Percentiles rank a stretch among this genome's conserved stretches.
These are phyloP conservation scores for Strombidium stylifer DNA, from an alignment of 73 alveolate genomes.

Conservation along the genomic window DNA sequence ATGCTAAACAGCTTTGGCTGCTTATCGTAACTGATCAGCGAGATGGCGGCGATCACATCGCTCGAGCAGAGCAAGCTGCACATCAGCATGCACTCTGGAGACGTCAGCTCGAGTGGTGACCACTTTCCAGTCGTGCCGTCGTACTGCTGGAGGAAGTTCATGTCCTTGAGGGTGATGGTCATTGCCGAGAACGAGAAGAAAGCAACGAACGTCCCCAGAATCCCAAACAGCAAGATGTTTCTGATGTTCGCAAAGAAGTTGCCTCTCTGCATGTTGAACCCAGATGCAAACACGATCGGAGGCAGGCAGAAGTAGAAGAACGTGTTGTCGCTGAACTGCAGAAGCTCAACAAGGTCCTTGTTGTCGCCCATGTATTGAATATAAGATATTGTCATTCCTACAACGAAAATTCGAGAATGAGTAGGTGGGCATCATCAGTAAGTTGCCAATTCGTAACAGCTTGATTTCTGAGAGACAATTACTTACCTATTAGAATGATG, in stretches of 20 bases:
- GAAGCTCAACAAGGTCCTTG: no score
- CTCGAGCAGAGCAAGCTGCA: slow-evolving; percentile 90
- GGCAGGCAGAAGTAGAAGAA: slow-evolving; percentile 87
- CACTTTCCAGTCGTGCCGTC: slow-evolving; percentile 7
- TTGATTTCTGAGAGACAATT: no score
- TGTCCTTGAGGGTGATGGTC: slow-evolving; percentile 61
- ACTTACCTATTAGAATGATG: slow-evolving; percentile 14
- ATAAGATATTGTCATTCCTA: neutral
- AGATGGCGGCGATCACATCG: slow-evolving; percentile 92
- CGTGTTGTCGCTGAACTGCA: slow-evolving; percentile 47
- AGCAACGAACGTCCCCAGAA: slow-evolving; percentile 90
- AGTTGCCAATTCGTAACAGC: no score
- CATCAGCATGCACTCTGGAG: slow-evolving; percentile 69
- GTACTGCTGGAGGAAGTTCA: slow-evolving; percentile 43
- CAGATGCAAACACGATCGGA: slow-evolving; percentile 86
- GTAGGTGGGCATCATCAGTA: slow-evolving; percentile 8
- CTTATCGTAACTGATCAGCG: slow-evolving; percentile 81
- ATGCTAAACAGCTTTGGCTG: slow-evolving; percentile 88
- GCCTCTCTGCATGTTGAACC: slow-evolving; percentile 84
- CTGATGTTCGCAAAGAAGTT: slow-evolving; percentile 91
- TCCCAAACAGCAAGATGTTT: slow-evolving; percentile 90
- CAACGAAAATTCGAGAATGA: neutral
- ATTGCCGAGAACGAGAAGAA: slow-evolving; percentile 82
- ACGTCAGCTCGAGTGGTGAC: slow-evolving; percentile 39
- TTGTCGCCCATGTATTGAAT: no score